Base-by-base conservation (phyloP, 768 basidiomycete genomes). In the Melanogaster broomeanus region DNA sequence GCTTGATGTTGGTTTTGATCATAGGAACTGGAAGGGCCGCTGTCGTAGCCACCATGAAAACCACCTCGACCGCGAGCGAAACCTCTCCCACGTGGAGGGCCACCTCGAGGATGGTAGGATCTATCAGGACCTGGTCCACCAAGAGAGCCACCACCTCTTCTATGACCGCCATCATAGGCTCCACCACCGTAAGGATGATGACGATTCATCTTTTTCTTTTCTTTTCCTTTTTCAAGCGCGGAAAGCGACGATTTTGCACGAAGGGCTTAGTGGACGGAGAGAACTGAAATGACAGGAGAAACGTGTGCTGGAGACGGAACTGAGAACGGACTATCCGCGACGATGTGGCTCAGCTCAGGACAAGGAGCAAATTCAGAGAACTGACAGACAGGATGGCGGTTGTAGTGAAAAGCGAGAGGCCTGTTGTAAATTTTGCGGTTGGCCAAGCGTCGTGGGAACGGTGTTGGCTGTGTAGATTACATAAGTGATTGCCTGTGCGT, bases 121-220 rank as follows among this genome's bases (percentile, higher is more conserved):
- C 90, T 81, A 73, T 89, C 87, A 64, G 83, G 84, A 51, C 87
- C 87, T 59, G 83, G 82, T 62, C 82, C 83, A 56, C 78, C 72
- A 37, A 83, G 80, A 53, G 81, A 76, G 51, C 84, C 87, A 42
- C 87, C 87, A 42, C 87, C 87, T 66, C 88, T 82, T 62, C 76
- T 71, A 50, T 83, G 77, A 41, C 74, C 70, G 49, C 74, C 73
- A 54, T 89, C 89, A 77, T 82, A 85, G 64, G 74, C 73, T 58
- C 78, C 66, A 54, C 56, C 78, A 61, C 82, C 81, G 73, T 93
- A 93, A 22, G 91, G 91, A 81, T 93, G 89, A 73, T 92, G 90
- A 65, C 90, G 88, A 73, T 91, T 90, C 90, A 93, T 93, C 48
- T 50, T 65, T 54, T 44, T 58, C 42, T 58, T 45, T 35, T 51